Evolutionary conservation across 805 yeast species (phyloP).

Genomic region (Metschnikowia continentalis): DNA sequence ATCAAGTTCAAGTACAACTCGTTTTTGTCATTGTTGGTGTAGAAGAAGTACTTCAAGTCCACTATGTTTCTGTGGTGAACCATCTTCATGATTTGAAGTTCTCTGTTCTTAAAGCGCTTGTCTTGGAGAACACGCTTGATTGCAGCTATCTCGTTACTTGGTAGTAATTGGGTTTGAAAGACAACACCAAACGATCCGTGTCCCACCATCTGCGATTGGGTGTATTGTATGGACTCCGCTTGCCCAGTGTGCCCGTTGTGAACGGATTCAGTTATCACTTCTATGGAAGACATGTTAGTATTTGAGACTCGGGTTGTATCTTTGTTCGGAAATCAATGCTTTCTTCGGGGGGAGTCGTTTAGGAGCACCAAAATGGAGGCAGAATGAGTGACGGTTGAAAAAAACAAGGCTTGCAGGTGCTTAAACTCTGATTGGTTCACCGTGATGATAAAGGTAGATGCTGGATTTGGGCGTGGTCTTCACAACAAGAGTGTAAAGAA

Average conservation of each 20-base stretch:
- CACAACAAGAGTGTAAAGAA: conserved; percentile 2
- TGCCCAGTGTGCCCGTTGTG: conserved; percentile 70
- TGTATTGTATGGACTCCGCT: conserved; percentile 59
- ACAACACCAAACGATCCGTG: conserved; percentile 99
- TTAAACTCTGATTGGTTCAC: not conserved
- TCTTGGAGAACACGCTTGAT: conserved; percentile 96
- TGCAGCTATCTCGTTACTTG: conserved; percentile 78
- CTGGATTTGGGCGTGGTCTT: not conserved
- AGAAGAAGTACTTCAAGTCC: conserved; percentile 81
- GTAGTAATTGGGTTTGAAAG: conserved; percentile 76
- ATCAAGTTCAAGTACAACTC: conserved; percentile 86
- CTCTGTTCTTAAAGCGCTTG: conserved; percentile 89
- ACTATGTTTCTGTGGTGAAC: conserved; percentile 85
- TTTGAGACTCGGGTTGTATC: not conserved
- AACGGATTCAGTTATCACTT: conserved; percentile 57
- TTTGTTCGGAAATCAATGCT: conserved; percentile 1
- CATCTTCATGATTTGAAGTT: conserved; percentile 89
- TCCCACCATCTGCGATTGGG: conserved; percentile 89
- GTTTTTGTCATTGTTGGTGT: conserved; percentile 64
- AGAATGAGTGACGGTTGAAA: not conserved
- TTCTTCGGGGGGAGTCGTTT: not conserved
- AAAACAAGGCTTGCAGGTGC: not conserved
- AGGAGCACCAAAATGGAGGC: not conserved
- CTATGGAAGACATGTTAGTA: conserved; percentile 45
- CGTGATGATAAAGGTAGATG: not conserved